Evolutionary conservation across 768 basidiomycete genomes (phyloP), one percentile per base, ranked within the genome.

Genomic region (Xerocomus potaroensis): DNA sequence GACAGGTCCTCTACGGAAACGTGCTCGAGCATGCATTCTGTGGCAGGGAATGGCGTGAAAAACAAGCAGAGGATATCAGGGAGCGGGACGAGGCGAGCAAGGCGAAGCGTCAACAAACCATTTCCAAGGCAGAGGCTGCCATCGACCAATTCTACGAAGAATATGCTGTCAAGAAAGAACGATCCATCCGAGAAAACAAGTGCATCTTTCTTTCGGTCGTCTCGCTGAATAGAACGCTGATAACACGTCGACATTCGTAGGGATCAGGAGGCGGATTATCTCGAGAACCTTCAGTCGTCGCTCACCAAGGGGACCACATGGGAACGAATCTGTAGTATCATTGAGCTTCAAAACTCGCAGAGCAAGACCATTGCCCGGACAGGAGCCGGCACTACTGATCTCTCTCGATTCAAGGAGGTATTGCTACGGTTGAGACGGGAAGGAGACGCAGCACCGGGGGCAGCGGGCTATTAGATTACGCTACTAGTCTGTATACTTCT

Each of bases 101-200:
- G 62, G 73, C 72, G 26, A 84, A 80, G 62, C 83, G 86, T 56
- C 84, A 90, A 56, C 91, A 92, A 54, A 89, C 83, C 26, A 83
- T 93, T 55, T 73, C 77, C 37, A 87, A 81, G 62, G 94, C 94
- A 16, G 90, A 93, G 61, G 77, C 80, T 53, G 74, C 85, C 33
- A 92, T 95, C 52, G 91, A 94, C 68, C 82, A 87, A 54, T 94
- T 93, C 65, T 94, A 94, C 60, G 87, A 89, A 61, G 79, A 85
- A 41, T 92, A 98, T 63, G 79, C 89, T 29, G 74, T 75, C 49
- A 88, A 90, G 74, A 95, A 94, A 70, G 90, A 93, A 71, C 79
- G 80, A 64, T 83, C 83, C 55, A 96, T 99, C 57, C 76, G 87
- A 37, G 86, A 94, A 66, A 99, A 98, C 79, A 98, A 99, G 95